phyloP scores from a whole-genome alignment of 176 grass and related monocot species.

The Stipa capillata region DNA sequence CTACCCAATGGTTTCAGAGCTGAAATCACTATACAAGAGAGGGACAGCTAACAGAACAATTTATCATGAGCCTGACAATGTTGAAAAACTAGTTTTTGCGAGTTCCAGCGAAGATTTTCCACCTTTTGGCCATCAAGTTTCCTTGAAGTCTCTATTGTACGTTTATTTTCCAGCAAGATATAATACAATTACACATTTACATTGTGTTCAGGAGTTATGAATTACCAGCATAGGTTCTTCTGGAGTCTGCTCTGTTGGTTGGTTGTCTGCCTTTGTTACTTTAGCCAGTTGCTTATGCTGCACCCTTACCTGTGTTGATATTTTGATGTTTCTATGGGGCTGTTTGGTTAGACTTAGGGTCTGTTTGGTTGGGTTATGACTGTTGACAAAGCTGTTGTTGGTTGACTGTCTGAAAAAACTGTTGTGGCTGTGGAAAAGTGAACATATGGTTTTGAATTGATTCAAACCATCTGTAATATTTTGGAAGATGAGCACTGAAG shows the following conservation, averaged over 20 bases:
- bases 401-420: too few species aligned
- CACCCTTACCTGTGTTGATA: neutral
- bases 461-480: too few species aligned
- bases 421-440: too few species aligned
- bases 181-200: neutral
- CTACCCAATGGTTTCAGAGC: neutral
- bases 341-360: too few species aligned
- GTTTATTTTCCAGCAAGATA: neutral
- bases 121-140: neutral
- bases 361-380: too few species aligned
- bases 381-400: too few species aligned
- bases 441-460: too few species aligned
- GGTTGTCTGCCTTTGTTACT: neutral
- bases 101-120: neutral
- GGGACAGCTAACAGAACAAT: neutral
- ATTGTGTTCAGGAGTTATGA: neutral
- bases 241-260: neutral
- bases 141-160: neutral
- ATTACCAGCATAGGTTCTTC: neutral
- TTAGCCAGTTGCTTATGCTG: neutral
- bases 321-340: too few species aligned
- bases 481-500: too few species aligned
- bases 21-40: neutral
- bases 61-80: neutral
- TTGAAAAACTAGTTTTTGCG: neutral